phyloP scores from a whole-genome alignment of 768 basidiomycete species.

The Phaeotremella skinneri region DNA sequence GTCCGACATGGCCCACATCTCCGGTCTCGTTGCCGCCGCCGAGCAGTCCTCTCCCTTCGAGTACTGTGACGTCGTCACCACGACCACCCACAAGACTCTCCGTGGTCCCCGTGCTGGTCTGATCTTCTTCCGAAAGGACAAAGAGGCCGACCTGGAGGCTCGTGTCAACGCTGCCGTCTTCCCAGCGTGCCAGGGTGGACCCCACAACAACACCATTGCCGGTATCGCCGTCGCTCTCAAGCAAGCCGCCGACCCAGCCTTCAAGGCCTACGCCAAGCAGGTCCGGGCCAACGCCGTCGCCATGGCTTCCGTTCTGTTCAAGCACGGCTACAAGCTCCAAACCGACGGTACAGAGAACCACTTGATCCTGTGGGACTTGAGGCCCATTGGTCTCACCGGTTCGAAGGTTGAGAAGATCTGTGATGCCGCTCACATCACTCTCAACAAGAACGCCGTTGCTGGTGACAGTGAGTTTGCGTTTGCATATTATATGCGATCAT shows the following conservation, averaged over 20 bases:
- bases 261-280: constrained; percentile 88
- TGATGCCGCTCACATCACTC: constrained; percentile 92
- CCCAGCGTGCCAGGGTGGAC: constrained; percentile 99
- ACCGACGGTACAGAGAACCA: constrained; percentile 97
- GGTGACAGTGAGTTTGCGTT: constrained; percentile 63
- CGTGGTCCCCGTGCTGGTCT: constrained; percentile 96
- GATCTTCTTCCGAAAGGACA: constrained; percentile 96
- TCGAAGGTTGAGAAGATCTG: constrained; percentile 98
- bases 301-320: constrained; percentile 68
- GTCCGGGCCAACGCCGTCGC: constrained; percentile 84
- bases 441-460: constrained; percentile 83
- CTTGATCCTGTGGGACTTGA: constrained; percentile 94
- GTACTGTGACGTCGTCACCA: constrained; percentile 95
- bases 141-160: constrained; percentile 87
- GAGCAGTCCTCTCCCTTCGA: constrained; percentile 90
- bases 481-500: neutral
- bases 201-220: constrained; percentile 98
- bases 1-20: constrained; percentile 97
- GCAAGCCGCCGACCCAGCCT: constrained; percentile 85
- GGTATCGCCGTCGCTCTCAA: constrained; percentile 87
- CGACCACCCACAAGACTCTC: constrained; percentile 99
- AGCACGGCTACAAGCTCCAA: constrained; percentile 90
- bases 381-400: constrained; percentile 92
- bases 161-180: constrained; percentile 98
- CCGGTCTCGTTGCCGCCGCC: constrained; percentile 87